phyloP scores from a whole-genome alignment of 129 eudicot species.

The Rutidosis leptorrhynchoides region DNA sequence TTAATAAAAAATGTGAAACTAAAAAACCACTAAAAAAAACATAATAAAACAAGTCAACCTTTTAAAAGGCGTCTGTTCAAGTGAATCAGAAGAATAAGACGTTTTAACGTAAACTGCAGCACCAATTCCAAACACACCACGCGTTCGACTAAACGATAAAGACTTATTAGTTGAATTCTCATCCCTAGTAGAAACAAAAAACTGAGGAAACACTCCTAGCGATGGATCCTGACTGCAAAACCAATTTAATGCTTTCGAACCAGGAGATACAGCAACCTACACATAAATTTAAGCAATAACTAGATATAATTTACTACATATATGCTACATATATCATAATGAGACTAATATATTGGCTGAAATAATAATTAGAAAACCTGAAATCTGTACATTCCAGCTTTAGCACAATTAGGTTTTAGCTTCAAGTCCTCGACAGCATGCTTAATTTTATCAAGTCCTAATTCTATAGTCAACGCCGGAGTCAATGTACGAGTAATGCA shows the following conservation, averaged over 20 bases:
- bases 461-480: conserved; percentile 72
- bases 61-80: background rate
- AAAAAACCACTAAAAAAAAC: background rate
- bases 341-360: background rate
- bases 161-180: conserved; percentile 45
- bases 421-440: conserved; percentile 55
- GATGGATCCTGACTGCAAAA: conserved; percentile 71
- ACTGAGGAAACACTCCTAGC: conserved; percentile 73
- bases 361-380: conserved; percentile 41
- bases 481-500: conserved; percentile 73
- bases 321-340: conserved; percentile 2
- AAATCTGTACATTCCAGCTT: conserved; percentile 70
- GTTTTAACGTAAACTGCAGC: background rate
- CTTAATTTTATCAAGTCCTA: conserved; percentile 53
- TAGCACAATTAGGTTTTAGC: conserved; percentile 43
- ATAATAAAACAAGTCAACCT: background rate
- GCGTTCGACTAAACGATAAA: conserved; percentile 36
- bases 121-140: conserved; percentile 21
- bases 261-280: conserved; percentile 90
- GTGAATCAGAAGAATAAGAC: background rate
- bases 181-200: conserved; percentile 59
- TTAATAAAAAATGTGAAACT: too few relatives aligned
- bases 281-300: conserved; percentile 10
- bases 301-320: background rate
- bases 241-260: conserved; percentile 77